These are phyloP conservation scores for Heliocybe sulcata DNA, from an alignment of 1,284 basidiomycete genomes.

Conservation along the genomic window DNA sequence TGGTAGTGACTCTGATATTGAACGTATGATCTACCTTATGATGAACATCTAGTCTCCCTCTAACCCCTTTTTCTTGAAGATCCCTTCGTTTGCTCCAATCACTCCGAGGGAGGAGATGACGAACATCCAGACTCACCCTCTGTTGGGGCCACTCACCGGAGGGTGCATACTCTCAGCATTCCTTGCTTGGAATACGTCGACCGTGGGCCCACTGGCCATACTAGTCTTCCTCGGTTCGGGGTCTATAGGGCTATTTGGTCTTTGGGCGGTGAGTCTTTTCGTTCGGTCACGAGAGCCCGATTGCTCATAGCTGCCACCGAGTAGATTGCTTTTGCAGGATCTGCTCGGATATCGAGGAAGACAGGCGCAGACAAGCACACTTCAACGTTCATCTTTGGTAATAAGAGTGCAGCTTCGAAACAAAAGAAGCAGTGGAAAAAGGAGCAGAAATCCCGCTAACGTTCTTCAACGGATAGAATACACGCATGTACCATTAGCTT, in stretches of 20 bases:
- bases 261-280: constrained; percentile 57
- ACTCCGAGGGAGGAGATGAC: constrained; percentile 19
- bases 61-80: background rate
- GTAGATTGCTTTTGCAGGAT: constrained; percentile 58
- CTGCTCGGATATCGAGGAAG: constrained; percentile 51
- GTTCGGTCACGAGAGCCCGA: background rate
- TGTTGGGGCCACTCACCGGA: constrained; percentile 49
- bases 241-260: constrained; percentile 53
- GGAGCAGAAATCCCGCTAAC: constrained; percentile 13
- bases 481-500: background rate
- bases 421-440: constrained; percentile 63
- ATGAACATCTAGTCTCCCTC: background rate
- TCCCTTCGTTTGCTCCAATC: constrained; percentile 40
- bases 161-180: constrained; percentile 50
- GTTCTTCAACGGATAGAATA: background rate
- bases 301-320: background rate
- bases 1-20: constrained; percentile 49
- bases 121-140: constrained; percentile 32
- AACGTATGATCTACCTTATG: constrained; percentile 36
- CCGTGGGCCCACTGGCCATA: constrained; percentile 49
- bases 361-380: constrained; percentile 79
- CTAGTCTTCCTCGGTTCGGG: constrained; percentile 42
- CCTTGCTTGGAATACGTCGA: constrained; percentile 54
- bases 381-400: constrained; percentile 70
- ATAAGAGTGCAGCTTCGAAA: constrained; percentile 61